phyloP scores from a whole-genome alignment of 2,329 filamentous ascomycete species.

The Hansfordia pulvinata region DNA sequence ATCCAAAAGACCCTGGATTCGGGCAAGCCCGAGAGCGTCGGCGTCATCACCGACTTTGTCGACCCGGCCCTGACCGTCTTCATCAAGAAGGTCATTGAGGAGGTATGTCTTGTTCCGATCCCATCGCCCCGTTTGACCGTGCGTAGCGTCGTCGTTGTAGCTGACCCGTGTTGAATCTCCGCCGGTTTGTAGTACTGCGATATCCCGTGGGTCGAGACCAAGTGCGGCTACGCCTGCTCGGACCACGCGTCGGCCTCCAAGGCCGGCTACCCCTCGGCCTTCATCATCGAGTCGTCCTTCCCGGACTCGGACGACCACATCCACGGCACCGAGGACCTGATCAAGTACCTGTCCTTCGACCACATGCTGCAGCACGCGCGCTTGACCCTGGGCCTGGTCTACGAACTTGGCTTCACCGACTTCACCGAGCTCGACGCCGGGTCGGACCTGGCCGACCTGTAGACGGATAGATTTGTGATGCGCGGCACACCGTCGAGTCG shows the following conservation, averaged over 20 bases:
- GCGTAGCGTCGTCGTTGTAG: conserved; percentile 1
- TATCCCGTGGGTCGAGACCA: conserved; percentile 76
- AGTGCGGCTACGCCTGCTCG: conserved; percentile 77
- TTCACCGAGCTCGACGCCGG: conserved; percentile 34
- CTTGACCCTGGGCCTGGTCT: conserved; percentile 70
- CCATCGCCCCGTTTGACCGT: not conserved
- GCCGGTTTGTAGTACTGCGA: conserved; percentile 55
- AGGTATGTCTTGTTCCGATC: conserved; percentile 23
- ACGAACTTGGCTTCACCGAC: conserved; percentile 69
- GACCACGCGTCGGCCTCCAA: conserved; percentile 63
- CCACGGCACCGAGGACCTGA: conserved; percentile 55
- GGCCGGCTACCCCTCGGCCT: conserved; percentile 61
- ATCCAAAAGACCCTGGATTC: conserved; percentile 71
- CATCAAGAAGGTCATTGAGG: conserved; percentile 76
- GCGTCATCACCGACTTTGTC: conserved; percentile 87
- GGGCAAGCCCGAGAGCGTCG: conserved; percentile 72
- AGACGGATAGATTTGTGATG: conserved; percentile 3
- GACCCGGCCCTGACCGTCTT: conserved; percentile 72
- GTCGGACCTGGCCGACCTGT: conserved; percentile 21
- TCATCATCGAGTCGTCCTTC: conserved; percentile 64
- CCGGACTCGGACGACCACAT: conserved; percentile 54
- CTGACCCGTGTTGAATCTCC: too few species aligned
- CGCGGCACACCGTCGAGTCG: not conserved
- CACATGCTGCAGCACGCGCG: conserved; percentile 88
- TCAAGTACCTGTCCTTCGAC: conserved; percentile 65